Evolutionary conservation across 2,329 filamentous ascomycete species (phyloP).

Genomic region (Aspergillus novofumigatus): DNA sequence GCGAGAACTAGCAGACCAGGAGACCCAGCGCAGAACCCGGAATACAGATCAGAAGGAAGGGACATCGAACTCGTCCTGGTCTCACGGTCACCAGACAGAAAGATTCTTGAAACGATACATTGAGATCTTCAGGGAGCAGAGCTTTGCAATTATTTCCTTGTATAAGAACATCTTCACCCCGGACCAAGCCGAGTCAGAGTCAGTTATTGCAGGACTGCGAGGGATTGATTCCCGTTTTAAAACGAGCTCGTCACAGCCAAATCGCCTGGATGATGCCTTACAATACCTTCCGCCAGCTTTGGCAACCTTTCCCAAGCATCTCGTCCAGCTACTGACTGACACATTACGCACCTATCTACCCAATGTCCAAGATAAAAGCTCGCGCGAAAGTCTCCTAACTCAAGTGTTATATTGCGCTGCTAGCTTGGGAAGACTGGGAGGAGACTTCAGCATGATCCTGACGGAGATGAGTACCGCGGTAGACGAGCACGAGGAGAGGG

Average conservation of each 20-base stretch:
- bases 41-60: slow-evolving; percentile 22
- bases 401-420: slow-evolving; percentile 92
- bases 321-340: slow-evolving; percentile 75
- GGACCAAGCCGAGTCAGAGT: slow-evolving; percentile 40
- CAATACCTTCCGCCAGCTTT: slow-evolving; percentile 68
- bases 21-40: slow-evolving; percentile 51
- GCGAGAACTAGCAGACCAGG: slow-evolving; percentile 83
- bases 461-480: slow-evolving; percentile 51
- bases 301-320: slow-evolving; percentile 76
- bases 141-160: slow-evolving; percentile 91
- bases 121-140: slow-evolving; percentile 96
- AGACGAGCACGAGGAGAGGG: slow-evolving; percentile 40
- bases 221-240: slow-evolving; percentile 26
- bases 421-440: slow-evolving; percentile 82
- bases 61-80: slow-evolving; percentile 26
- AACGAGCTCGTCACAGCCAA: slow-evolving; percentile 18
- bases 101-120: slow-evolving; percentile 92
- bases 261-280: slow-evolving; percentile 27
- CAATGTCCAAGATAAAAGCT: slow-evolving; percentile 72
- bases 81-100: slow-evolving; percentile 82
- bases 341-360: slow-evolving; percentile 74
- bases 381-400: slow-evolving; percentile 81
- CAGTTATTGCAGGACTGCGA: slow-evolving; percentile 22
- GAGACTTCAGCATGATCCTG: slow-evolving; percentile 87
- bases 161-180: slow-evolving; percentile 83